These are phyloP conservation scores for Metschnikowia lunata DNA, from an alignment of 805 yeast species.

Conservation along the genomic window DNA sequence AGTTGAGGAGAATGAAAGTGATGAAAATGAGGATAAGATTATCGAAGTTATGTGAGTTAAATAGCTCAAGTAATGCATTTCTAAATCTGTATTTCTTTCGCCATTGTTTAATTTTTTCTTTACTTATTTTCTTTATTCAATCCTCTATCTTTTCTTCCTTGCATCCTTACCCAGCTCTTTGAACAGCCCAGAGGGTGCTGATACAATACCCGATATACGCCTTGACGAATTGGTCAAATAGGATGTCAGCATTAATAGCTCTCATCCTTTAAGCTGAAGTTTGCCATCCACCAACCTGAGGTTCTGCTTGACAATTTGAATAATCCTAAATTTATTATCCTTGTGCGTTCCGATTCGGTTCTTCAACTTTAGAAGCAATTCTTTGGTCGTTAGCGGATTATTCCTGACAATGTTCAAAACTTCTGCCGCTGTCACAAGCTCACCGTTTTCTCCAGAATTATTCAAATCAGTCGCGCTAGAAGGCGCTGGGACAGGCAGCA, in stretches of 20 bases:
- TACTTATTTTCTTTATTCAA: too few species aligned
- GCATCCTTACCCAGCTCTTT: too few species aligned
- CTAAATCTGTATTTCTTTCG: too few species aligned
- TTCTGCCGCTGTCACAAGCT: slow-evolving; percentile 64
- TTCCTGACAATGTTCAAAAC: slow-evolving; percentile 58
- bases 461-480: slow-evolving; percentile 24
- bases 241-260: too few species aligned
- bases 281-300: slow-evolving; percentile 51
- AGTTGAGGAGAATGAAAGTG: slow-evolving; percentile 31
- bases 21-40: slow-evolving; percentile 45
- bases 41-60: slow-evolving; percentile 44
- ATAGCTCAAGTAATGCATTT: too few species aligned
- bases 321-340: slow-evolving; percentile 59
- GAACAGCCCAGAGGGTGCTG: too few species aligned
- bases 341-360: slow-evolving; percentile 59
- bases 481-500: slow-evolving; percentile 11
- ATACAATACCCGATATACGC: too few species aligned
- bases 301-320: slow-evolving; percentile 51
- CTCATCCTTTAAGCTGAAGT: slow-evolving; percentile 33
- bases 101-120: too few species aligned
- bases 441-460: slow-evolving; percentile 35
- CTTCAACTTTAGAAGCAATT: slow-evolving; percentile 56
- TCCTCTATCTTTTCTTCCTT: too few species aligned
- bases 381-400: slow-evolving; percentile 59
- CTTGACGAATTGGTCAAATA: too few species aligned